Conservation (phyloP, 768 basidiomycete species). For the Hygrocybe punicea region DNA sequence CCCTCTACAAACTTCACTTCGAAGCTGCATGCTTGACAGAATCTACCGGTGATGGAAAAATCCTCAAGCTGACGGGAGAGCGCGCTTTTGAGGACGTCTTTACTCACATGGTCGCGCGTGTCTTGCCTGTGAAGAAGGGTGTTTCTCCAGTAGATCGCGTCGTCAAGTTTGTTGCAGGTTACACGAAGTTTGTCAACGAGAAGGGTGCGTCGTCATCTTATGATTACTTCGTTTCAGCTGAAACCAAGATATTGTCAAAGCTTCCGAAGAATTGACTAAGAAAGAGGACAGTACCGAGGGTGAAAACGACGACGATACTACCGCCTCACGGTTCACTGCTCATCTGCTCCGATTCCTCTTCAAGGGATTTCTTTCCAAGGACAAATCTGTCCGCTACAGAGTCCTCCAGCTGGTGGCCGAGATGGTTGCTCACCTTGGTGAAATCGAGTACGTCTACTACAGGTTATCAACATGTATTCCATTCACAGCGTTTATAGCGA, state of each 20-base stretch:
- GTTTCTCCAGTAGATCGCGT: conserved; percentile 67
- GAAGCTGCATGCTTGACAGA: conserved; percentile 57
- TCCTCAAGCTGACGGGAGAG: conserved; percentile 65
- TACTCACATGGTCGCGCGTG: conserved; percentile 53
- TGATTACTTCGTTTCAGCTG: background rate
- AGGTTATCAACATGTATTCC: background rate
- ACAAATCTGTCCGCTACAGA: conserved; percentile 82
- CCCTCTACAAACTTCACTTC: conserved; percentile 73
- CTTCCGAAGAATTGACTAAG: conserved; percentile 38
- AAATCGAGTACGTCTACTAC: conserved; percentile 67
- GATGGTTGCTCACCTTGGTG: conserved; percentile 76
- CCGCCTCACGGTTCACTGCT: conserved; percentile 64
- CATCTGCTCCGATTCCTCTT: conserved; percentile 65
- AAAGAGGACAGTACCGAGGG: conserved; percentile 38
- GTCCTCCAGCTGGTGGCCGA: conserved; percentile 73
- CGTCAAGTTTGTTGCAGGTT: conserved; percentile 79
- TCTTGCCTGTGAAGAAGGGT: conserved; percentile 79
- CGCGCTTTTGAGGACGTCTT: conserved; percentile 68
- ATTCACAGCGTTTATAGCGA: conserved; percentile 48
- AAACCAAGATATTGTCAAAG: conserved; percentile 21
- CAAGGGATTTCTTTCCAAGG: conserved; percentile 77
- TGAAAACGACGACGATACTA: conserved; percentile 57
- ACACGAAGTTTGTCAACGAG: conserved; percentile 70
- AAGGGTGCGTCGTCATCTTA: conserved; percentile 50
- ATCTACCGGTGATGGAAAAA: conserved; percentile 44